Base-by-base conservation (phyloP, 345 rosid genomes). In the Brassica juncea region DNA sequence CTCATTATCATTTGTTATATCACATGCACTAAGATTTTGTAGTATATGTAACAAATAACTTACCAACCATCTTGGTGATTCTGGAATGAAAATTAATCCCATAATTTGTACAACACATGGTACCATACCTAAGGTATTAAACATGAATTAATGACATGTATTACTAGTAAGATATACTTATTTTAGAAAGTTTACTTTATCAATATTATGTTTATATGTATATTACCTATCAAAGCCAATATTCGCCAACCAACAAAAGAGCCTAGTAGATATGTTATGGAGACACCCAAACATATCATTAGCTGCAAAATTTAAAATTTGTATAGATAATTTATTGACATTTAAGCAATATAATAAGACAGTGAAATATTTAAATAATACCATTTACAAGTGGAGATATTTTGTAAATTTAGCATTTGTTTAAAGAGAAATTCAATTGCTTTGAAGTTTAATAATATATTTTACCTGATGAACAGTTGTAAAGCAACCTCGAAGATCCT, bases 281-380 rank as follows among this genome's bases (percentile, higher is more conserved):
- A 89, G 66, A 83, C 90, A 6, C 97, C 97, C 61, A 77, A 75
- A 77, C 97, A 91, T 77, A 93, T 89, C 94, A 91, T 86, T 81
- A 93, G 84, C 96, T 93, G 90, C 63, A 64, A 80, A 25, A 11
- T 57, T 77, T 28, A 83, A 80, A 72, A 82, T 5, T 2, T 19
- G 28, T 9, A 10, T 15, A 23, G 12, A 62, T 58, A 12, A 12
- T 58, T 19, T 70, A 55, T 19, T 19, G n/a, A 21, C 21, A 71
- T 21, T 3, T 57, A 11, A 57, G 14, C 12, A 27, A 9, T 27
- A 30, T 44, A 10, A 30, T 3, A 23, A 16, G 64, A 47, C 2
- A 7, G 19, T 28, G 69, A 8, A 21, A 61, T 60, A n/a, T 25
- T 35, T 14, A 23, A n/a, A 25, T 57, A n/a, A 15, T 55, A 21